A percentile compares a stretch with the other conserved stretches of the same genome.
Evolutionary conservation across 306 rosid genomes (phyloP).

Genomic region (Arachis hypogaea): DNA sequence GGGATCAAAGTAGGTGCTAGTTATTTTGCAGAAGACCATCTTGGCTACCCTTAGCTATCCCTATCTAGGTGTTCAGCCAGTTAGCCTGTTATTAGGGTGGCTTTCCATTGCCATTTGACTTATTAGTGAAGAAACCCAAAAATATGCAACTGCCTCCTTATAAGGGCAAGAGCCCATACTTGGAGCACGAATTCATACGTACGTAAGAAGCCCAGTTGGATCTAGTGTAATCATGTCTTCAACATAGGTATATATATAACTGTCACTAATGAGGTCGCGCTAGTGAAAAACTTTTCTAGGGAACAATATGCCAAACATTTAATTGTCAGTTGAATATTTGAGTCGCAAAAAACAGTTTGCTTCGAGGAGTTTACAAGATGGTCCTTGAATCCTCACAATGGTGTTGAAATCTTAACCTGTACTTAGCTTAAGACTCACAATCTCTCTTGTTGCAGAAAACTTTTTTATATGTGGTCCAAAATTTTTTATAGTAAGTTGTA

Average conservation of each 20-base stretch:
- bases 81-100: not conserved
- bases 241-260: conserved; percentile 10
- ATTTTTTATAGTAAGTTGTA: conserved; percentile 4
- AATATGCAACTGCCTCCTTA: not conserved
- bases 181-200: no score
- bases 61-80: not conserved
- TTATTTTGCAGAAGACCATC: no score
- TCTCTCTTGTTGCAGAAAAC: not conserved
- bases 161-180: no score
- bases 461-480: not conserved
- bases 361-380: conserved; percentile 13
- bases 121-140: not conserved
- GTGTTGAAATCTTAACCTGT: not conserved
- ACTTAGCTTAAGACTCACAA: not conserved
- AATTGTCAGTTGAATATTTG: not conserved
- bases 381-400: conserved; percentile 4
- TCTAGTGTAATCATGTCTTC: conserved; percentile 10
- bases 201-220: no score
- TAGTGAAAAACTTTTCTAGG: not conserved
- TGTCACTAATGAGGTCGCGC: not conserved
- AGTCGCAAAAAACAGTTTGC: not conserved
- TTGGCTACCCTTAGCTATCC: no score
- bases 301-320: conserved; percentile 4
- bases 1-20: no score
- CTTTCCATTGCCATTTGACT: conserved; percentile 11